Evolutionary conservation across 768 basidiomycete species (phyloP), one percentile per base, ranked within the genome.

Genomic region (Boletus tomentosulus): DNA sequence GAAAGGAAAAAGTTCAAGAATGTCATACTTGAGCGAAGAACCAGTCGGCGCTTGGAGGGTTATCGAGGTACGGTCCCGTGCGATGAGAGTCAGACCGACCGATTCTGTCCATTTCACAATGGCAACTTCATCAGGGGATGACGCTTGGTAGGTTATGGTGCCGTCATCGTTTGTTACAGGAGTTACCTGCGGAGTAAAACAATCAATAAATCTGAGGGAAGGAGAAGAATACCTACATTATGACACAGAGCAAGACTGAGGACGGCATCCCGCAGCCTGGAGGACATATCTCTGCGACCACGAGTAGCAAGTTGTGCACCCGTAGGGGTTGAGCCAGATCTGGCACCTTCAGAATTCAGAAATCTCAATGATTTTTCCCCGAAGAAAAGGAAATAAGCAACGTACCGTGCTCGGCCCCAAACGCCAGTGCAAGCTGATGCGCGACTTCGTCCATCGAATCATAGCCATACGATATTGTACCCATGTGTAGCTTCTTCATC

Each of bases 401-500:
- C 48, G 1, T 49, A 84, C 87, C 73, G 48, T 80, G 72, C n/a
- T 87, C 82, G 9, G 73, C 78, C 9, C 88, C 90, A 62, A 97
- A 92, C 0, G 95, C 87, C 47, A 85, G 75, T 13, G 85, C 82
- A n/a, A 99, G 77, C 61, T 98, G 92, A 74, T 92, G 91, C 2
- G 87, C 82, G 24, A 98, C 92, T 66, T 99, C 97, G 62, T 99
- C 97, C 96, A 99, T 98, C n/a, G 97, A 87, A 62, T 99, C 97
- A 58, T 77, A 86, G 2, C 92, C 95, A 64, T 95, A 99, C 0
- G 92, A 95, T 82, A 98, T 92, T 1, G 97, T 99, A 5, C 97
- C 97, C 88, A 98, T 92, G 64, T 98, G 97, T 28, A 99, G 76
- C 68, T 97, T 99, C 77, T 88, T 94, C 89, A 98, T 90, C 71